Evolutionary conservation across 2,329 filamentous ascomycete genomes (phyloP).

Genomic region (Calonectria pteridis): DNA sequence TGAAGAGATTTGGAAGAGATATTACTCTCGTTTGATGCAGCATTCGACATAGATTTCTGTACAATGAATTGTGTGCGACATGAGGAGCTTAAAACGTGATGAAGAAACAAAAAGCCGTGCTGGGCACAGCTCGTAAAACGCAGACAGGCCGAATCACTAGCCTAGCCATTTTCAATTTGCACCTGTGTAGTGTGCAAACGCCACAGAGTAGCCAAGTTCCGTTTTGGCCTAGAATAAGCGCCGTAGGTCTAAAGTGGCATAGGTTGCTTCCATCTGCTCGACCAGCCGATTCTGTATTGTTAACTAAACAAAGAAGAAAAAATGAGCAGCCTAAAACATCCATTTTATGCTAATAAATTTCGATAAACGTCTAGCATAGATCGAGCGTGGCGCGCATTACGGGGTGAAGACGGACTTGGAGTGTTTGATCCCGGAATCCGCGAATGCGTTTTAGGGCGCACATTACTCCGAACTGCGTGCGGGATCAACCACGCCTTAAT

Average conservation of each 20-base stretch:
- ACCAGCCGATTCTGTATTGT: too few species aligned
- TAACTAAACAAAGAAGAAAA: too few species aligned
- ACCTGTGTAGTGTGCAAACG: neutral
- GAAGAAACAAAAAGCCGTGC: neutral
- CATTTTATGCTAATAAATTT: too few species aligned
- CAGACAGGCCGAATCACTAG: neutral
- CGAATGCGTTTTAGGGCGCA: neutral
- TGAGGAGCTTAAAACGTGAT: neutral
- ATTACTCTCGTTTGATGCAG: neutral
- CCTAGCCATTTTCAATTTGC: neutral
- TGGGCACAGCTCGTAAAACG: neutral
- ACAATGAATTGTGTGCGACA: neutral
- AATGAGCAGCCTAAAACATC: too few species aligned
- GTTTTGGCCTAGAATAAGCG: neutral
- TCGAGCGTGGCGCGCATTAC: too few species aligned
- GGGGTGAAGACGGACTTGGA: too few species aligned
- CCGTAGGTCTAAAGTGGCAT: neutral
- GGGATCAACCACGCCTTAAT: neutral
- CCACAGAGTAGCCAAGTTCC: neutral
- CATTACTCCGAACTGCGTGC: too few species aligned
- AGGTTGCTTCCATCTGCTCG: neutral
- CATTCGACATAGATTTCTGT: neutral
- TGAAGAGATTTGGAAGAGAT: neutral
- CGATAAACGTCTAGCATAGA: too few species aligned
- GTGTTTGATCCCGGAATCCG: neutral